Percentiles rank a stretch among this genome's conserved stretches.
These are phyloP conservation scores for Diaporthe amygdali DNA, from an alignment of 2,329 filamentous ascomycete genomes.

Conservation along the genomic window DNA sequence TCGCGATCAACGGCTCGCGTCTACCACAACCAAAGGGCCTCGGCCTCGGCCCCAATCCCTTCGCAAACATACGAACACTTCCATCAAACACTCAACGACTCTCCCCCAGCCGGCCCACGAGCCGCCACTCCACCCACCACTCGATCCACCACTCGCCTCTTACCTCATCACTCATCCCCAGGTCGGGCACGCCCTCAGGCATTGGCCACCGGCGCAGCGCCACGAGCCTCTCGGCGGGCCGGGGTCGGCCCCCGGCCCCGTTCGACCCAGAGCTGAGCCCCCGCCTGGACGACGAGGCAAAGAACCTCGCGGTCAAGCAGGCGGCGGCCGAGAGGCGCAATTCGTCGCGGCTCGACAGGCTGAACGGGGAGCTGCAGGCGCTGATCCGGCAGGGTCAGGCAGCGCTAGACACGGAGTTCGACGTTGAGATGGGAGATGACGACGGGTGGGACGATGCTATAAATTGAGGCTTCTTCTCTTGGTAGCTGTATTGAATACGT, in stretches of 20 bases:
- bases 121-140: constrained; percentile 27
- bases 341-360: constrained; percentile 77
- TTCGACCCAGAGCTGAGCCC: constrained; percentile 48
- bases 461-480: neutral
- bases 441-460: constrained; percentile 45
- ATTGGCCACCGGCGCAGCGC: constrained; percentile 49
- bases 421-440: constrained; percentile 66
- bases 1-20: constrained; percentile 22
- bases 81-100: constrained; percentile 14
- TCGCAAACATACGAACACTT: constrained; percentile 22
- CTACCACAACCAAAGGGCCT: constrained; percentile 23
- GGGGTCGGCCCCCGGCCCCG: constrained; percentile 20
- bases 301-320: constrained; percentile 73
- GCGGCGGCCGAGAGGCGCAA: constrained; percentile 77
- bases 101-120: constrained; percentile 27
- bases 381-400: constrained; percentile 91
- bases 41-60: constrained; percentile 20
- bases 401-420: constrained; percentile 77
- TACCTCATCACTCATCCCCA: constrained; percentile 22
- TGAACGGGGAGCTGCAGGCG: constrained; percentile 79
- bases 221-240: constrained; percentile 48
- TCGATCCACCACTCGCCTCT: constrained; percentile 32
- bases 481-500: neutral
- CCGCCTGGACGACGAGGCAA: constrained; percentile 68
- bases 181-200: constrained; percentile 16